Conservation (phyloP, 352 stramenopile species). For the Thalassiosira sp. region DNA sequence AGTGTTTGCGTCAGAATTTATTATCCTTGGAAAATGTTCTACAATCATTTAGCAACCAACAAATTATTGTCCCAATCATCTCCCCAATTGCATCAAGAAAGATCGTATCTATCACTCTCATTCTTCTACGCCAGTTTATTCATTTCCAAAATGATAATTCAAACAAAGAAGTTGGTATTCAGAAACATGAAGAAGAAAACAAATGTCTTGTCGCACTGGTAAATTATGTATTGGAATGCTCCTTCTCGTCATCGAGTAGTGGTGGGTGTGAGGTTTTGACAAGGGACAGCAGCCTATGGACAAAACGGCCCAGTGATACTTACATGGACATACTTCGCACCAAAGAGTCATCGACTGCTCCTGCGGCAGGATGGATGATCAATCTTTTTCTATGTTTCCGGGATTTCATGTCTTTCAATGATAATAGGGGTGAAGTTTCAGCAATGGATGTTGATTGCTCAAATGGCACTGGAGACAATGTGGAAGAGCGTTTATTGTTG, state of each 20-base stretch:
- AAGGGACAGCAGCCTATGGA: neutral
- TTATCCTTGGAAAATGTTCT: constrained; percentile 20
- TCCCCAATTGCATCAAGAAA: constrained; percentile 14
- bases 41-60: neutral
- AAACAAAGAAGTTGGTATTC: neutral
- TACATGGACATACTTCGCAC: constrained; percentile 16
- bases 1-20: constrained; percentile 28
- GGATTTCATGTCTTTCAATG: constrained; percentile 25
- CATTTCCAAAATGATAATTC: constrained; percentile 2
- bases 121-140: constrained; percentile 32
- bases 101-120: constrained; percentile 25
- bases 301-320: constrained; percentile 27
- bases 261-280: neutral
- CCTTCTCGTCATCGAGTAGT: neutral
- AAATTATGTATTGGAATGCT: constrained; percentile 26
- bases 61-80: neutral
- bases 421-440: neutral
- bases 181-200: constrained; percentile 16
- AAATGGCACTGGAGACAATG: neutral
- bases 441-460: constrained; percentile 28
- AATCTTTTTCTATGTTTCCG: constrained; percentile 39
- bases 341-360: neutral
- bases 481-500: constrained; percentile 21
- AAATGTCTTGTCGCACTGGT: constrained; percentile 23
- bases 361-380: constrained; percentile 20